Evolutionary conservation across 169 alveolate species (phyloP).

Genomic region (Babesia divergens): DNA sequence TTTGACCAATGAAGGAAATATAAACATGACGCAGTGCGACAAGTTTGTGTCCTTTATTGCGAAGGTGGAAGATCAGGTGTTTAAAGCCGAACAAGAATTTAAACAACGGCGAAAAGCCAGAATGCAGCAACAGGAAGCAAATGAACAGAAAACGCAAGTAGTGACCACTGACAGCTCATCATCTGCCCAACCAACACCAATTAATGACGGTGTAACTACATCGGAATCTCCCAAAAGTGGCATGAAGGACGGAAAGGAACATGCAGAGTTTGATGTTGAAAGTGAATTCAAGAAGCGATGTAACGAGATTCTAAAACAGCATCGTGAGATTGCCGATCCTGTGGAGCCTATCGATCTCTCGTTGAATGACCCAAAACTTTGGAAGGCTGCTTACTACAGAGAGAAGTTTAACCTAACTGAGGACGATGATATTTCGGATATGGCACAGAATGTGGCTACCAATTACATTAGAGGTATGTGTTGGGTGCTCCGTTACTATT

Average conservation of each 20-base stretch:
- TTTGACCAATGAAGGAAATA: conserved; percentile 83
- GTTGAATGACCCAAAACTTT: conserved; percentile 49
- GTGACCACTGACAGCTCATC: neutral
- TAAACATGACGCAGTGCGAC: conserved; percentile 77
- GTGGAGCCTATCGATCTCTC: conserved; percentile 62
- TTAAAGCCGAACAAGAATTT: conserved; percentile 76
- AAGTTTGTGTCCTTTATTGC: conserved; percentile 77
- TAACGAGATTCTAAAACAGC: conserved; percentile 29
- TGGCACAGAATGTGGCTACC: conserved; percentile 59
- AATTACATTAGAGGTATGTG: conserved; percentile 93
- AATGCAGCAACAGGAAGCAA: conserved; percentile 41
- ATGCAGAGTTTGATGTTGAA: neutral
- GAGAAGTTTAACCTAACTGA: conserved; percentile 36
- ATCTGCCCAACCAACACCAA: neutral
- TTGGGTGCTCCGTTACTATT: conserved; percentile 90
- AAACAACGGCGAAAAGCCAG: conserved; percentile 78
- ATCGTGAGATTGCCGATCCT: conserved; percentile 37
- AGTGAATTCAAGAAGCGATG: conserved; percentile 26
- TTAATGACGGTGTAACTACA: neutral
- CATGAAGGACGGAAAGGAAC: neutral
- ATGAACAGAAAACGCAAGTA: neutral
- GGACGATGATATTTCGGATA: conserved; percentile 10
- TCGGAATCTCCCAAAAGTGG: neutral
- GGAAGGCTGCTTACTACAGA: conserved; percentile 59
- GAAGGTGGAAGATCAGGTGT: conserved; percentile 83